Percentiles rank a stretch among this genome's conserved stretches.
Evolutionary conservation across 2,329 filamentous ascomycete species (phyloP).

Genomic region (Cladophialophora yegresii): DNA sequence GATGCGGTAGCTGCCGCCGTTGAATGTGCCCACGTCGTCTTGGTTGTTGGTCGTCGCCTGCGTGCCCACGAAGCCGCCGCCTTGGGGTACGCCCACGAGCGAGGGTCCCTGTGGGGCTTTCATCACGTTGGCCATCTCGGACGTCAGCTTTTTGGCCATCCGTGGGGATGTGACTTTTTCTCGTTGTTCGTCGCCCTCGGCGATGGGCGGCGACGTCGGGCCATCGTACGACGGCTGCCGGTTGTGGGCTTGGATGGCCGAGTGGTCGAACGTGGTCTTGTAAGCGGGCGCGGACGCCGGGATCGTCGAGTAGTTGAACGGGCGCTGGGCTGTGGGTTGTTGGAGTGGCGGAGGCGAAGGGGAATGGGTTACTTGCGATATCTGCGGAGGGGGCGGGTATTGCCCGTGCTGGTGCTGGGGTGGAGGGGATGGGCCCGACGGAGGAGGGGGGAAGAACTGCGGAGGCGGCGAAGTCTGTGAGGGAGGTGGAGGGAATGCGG

Average conservation of each 20-base stretch:
- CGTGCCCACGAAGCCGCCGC: conserved; percentile 65
- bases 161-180: conserved; percentile 17
- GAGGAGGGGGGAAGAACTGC: conserved; percentile 37
- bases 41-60: conserved; percentile 58
- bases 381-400: conserved; percentile 33
- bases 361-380: conserved; percentile 24
- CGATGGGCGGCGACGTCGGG: conserved; percentile 14
- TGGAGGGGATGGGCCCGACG: conserved; percentile 35
- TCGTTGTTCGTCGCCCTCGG: conserved; percentile 20
- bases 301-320: conserved; percentile 33
- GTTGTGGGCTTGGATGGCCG: conserved; percentile 24
- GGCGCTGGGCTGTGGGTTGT: conserved; percentile 34
- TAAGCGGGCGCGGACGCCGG: conserved; percentile 35
- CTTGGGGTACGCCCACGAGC: conserved; percentile 48
- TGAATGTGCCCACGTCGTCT: conserved; percentile 95
- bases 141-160: conserved; percentile 21
- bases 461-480: conserved; percentile 27
- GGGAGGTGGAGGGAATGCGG: conserved; percentile 39
- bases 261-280: conserved; percentile 34
- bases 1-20: conserved; percentile 90
- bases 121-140: conserved; percentile 32
- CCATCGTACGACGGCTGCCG: conserved; percentile 32
- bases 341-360: conserved; percentile 31
- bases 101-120: conserved; percentile 22
- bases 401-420: conserved; percentile 22